Conservation (phyloP, 139 green algal species). For the Ettlia oleoabundans region DNA sequence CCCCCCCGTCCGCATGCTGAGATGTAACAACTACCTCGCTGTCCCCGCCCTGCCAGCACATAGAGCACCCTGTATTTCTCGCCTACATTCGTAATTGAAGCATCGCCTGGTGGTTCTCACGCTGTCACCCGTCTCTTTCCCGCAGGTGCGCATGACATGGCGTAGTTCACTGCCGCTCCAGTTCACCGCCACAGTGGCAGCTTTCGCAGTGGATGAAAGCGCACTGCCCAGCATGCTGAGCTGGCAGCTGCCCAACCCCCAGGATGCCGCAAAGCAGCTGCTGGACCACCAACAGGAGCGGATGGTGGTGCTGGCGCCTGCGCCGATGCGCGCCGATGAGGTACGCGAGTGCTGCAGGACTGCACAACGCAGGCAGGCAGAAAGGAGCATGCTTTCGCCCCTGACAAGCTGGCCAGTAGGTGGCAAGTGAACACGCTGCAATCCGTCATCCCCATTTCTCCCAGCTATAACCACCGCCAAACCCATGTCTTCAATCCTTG, state of each 20-base stretch:
- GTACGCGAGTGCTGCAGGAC: not conserved
- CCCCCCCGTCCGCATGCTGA: too few relatives aligned
- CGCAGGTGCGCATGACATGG: conserved; percentile 28
- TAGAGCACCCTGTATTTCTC: too few relatives aligned
- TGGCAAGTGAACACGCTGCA: too few relatives aligned
- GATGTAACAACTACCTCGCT: too few relatives aligned
- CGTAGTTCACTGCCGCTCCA: conserved; percentile 21
- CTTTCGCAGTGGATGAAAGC: conserved; percentile 5
- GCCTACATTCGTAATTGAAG: too few relatives aligned
- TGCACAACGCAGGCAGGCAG: not conserved
- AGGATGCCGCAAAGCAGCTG: conserved; percentile 4
- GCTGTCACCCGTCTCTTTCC: not conserved
- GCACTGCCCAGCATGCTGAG: conserved; percentile 14
- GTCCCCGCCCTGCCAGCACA: too few relatives aligned
- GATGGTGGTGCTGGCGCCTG: conserved; percentile 9
- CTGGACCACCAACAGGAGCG: conserved; percentile 22
- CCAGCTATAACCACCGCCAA: too few relatives aligned
- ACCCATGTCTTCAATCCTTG: too few relatives aligned
- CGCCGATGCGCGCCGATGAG: not conserved
- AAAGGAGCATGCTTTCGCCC: not conserved
- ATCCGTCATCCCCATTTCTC: too few relatives aligned
- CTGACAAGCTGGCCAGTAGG: too few relatives aligned
- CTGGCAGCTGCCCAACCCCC: conserved; percentile 2
- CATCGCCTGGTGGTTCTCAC: not conserved
- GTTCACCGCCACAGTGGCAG: conserved; percentile 7